A percentile compares a stretch with the other conserved stretches of the same genome.
These are phyloP conservation scores for Fusarium dimerum DNA, from an alignment of 2,329 filamentous ascomycete species.

Conservation along the genomic window DNA sequence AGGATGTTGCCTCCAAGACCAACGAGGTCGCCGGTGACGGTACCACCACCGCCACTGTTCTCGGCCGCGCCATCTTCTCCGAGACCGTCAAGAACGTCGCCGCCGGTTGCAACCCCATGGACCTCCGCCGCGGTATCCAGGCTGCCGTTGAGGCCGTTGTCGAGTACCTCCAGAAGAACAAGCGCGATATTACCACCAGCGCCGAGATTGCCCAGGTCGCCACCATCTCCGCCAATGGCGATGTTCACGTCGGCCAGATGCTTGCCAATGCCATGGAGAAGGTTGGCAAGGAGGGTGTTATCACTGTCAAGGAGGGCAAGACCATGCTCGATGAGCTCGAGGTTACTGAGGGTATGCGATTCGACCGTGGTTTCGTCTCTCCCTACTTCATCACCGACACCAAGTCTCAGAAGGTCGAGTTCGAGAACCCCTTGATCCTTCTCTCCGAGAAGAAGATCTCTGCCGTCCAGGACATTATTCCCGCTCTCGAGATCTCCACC, in stretches of 20 bases:
- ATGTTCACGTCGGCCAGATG: slow-evolving; percentile 90
- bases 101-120: slow-evolving; percentile 99
- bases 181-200: slow-evolving; percentile 96
- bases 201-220: slow-evolving; percentile 97
- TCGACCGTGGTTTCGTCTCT: slow-evolving; percentile 97
- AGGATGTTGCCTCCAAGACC: slow-evolving; percentile 98
- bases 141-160: slow-evolving; percentile 94
- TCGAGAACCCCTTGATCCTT: slow-evolving; percentile 98
- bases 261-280: slow-evolving; percentile 99
- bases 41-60: slow-evolving; percentile 96
- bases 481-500: slow-evolving; percentile 94
- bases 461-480: slow-evolving; percentile 97
- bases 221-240: slow-evolving; percentile 97
- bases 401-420: slow-evolving; percentile 99
- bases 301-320: slow-evolving; percentile 99
- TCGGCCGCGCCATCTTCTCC: slow-evolving; percentile 97
- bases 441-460: slow-evolving; percentile 99
- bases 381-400: slow-evolving; percentile 99
- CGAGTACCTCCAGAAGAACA: slow-evolving; percentile 91
- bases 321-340: slow-evolving; percentile 97
- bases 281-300: slow-evolving; percentile 99
- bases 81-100: slow-evolving; percentile 99
- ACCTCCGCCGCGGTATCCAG: slow-evolving; percentile 95
- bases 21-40: slow-evolving; percentile 99
- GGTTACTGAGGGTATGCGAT: slow-evolving; percentile 99